Percentiles rank a stretch among this genome's conserved stretches.
Evolutionary conservation across 2,329 filamentous ascomycete genomes (phyloP).

Genomic region (Penicillium sp.): DNA sequence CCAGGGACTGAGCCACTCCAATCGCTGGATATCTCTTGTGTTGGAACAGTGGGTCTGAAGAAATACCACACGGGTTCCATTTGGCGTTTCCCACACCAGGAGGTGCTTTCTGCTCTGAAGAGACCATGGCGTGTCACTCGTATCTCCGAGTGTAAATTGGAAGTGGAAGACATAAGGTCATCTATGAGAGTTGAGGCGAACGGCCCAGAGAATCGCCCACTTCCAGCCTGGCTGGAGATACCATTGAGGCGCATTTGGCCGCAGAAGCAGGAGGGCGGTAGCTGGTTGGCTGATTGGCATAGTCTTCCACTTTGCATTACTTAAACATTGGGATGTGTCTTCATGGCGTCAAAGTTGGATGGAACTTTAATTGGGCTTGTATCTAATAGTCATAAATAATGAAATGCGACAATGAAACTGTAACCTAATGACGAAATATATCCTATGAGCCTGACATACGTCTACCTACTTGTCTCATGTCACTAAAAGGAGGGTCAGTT

Average conservation of each 20-base stretch:
- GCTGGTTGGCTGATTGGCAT: background rate
- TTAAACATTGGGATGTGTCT: background rate
- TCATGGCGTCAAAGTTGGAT: background rate
- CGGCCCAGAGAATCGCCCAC: background rate
- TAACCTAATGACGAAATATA: background rate
- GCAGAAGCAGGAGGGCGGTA: background rate
- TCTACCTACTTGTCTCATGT: background rate
- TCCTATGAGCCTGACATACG: background rate
- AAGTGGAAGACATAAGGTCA: background rate
- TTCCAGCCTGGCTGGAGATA: background rate
- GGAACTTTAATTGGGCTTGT: background rate
- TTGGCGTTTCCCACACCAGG: background rate
- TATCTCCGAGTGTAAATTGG: background rate
- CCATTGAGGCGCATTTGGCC: background rate
- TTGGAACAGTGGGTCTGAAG: background rate
- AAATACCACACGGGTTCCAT: background rate
- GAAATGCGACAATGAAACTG: background rate
- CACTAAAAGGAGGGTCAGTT: no score
- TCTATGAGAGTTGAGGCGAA: background rate
- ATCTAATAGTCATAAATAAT: background rate
- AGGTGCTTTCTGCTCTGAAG: background rate
- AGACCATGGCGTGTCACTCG: background rate
- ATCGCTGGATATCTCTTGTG: background rate
- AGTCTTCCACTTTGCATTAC: background rate
- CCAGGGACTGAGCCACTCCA: background rate